These are phyloP conservation scores for Trichomonas tenax DNA, from an alignment of 208 protist genomes.

Conservation along the genomic window DNA sequence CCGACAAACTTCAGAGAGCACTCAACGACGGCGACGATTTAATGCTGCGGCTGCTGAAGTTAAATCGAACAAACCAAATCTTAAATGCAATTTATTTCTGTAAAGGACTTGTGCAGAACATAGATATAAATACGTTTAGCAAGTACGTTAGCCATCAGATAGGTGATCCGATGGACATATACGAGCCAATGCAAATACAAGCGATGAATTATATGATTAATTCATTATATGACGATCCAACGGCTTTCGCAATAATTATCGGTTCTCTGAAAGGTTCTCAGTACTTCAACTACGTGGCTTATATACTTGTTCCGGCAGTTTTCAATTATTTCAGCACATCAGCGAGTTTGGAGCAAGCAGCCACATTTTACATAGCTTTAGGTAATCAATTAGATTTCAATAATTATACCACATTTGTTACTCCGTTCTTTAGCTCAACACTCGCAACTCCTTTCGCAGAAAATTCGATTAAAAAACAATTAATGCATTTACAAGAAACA, in stretches of 20 bases:
- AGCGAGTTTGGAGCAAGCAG: neutral
- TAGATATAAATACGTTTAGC: neutral
- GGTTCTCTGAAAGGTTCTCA: neutral
- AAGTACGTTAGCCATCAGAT: neutral
- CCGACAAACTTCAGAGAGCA: neutral
- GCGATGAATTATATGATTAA: neutral
- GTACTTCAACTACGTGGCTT: neutral
- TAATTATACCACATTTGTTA: neutral
- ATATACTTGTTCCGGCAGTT: neutral
- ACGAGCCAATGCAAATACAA: neutral
- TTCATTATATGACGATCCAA: neutral
- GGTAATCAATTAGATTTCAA: neutral
- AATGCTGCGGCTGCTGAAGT: neutral
- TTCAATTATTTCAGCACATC: neutral
- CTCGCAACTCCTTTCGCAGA: neutral
- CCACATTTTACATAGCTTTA: neutral
- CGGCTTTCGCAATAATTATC: neutral
- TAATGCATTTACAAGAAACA: neutral
- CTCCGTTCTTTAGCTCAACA: neutral
- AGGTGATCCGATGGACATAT: neutral
- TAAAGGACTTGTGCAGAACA: neutral
- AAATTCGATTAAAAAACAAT: neutral
- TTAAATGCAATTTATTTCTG: neutral
- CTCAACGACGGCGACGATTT: neutral
- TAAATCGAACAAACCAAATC: neutral